These are phyloP conservation scores for Metschnikowia aberdeeniae DNA, from an alignment of 805 yeast species.

Conservation along the genomic window DNA sequence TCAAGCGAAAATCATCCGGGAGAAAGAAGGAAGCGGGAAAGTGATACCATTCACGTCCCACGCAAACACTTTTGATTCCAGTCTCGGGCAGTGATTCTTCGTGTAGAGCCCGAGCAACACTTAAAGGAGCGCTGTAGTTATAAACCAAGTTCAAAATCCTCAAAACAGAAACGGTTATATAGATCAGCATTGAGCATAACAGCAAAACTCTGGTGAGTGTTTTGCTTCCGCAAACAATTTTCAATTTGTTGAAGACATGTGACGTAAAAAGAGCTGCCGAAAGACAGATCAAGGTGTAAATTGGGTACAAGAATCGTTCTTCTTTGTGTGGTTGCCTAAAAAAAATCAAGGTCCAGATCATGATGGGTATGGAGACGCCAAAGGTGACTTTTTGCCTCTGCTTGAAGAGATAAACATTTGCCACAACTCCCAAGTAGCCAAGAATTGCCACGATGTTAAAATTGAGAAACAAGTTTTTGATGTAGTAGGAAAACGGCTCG, in stretches of 20 bases:
- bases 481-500: conserved; percentile 73
- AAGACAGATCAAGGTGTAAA: conserved; percentile 65
- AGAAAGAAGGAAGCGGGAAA: conserved; percentile 85
- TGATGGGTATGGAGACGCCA: conserved; percentile 40
- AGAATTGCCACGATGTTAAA: conserved; percentile 55
- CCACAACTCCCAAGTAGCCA: conserved; percentile 36
- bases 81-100: conserved; percentile 12
- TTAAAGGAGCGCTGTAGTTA: conserved; percentile 73
- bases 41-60: conserved; percentile 96
- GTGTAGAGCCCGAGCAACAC: conserved; percentile 46
- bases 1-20: conserved; percentile 56
- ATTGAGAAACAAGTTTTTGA: conserved; percentile 65
- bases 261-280: conserved; percentile 53
- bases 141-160: conserved; percentile 57
- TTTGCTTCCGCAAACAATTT: conserved; percentile 3
- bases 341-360: conserved; percentile 67
- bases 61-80: conserved; percentile 55
- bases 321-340: conserved; percentile 84
- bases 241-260: conserved; percentile 8
- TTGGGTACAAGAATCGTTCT: conserved; percentile 84
- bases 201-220: conserved; percentile 10
- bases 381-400: conserved; percentile 9
- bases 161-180: conserved; percentile 30
- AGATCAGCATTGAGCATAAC: conserved; percentile 27
- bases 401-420: conserved; percentile 18